A percentile compares a stretch with the other conserved stretches of the same genome.
phyloP scores from a whole-genome alignment of 495 filamentous ascomycete species.

The Xylaria grammica region DNA sequence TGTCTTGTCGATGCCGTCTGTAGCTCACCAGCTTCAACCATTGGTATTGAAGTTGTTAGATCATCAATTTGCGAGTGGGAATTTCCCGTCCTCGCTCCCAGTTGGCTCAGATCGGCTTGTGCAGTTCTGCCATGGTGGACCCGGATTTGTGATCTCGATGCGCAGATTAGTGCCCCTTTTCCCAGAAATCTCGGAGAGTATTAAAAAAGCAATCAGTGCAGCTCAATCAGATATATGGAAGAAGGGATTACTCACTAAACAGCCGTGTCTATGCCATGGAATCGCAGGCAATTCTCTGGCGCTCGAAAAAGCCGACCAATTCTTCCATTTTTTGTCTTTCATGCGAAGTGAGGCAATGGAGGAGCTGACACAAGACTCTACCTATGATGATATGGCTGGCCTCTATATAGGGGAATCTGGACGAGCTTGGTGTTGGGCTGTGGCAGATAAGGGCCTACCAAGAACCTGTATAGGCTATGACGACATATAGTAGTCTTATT shows the following conservation, averaged over 20 bases:
- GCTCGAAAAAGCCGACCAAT: constrained; percentile 18
- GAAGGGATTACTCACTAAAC: constrained; percentile 63
- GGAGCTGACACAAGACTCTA: constrained; percentile 3
- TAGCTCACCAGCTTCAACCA: constrained; percentile 44
- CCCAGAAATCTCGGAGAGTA: constrained; percentile 48
- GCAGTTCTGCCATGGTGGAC: constrained; percentile 71
- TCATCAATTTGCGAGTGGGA: constrained; percentile 47
- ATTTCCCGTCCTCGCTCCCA: constrained; percentile 45
- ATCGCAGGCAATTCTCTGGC: constrained; percentile 65
- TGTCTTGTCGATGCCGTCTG: constrained; percentile 51
- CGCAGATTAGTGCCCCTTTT: constrained; percentile 55
- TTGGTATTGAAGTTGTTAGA: constrained; percentile 52
- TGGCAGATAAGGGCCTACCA: constrained; percentile 13
- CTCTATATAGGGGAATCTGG: constrained; percentile 34
- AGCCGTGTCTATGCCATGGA: constrained; percentile 68
- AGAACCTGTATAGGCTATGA: constrained; percentile 33
- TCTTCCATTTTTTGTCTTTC: constrained; percentile 29
- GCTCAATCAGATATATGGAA: constrained; percentile 55
- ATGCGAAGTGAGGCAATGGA: constrained; percentile 27
- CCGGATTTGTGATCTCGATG: constrained; percentile 63
- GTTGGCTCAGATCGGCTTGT: constrained; percentile 46
- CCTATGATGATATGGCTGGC: constrained; percentile 13
- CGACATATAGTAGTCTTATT: constrained; percentile 19
- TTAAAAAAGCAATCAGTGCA: constrained; percentile 52
- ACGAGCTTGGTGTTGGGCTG: constrained; percentile 31